A percentile compares a stretch with the other conserved stretches of the same genome.
Evolutionary conservation across 2,329 filamentous ascomycete genomes (phyloP).

Genomic region (Alternaria arborescens): DNA sequence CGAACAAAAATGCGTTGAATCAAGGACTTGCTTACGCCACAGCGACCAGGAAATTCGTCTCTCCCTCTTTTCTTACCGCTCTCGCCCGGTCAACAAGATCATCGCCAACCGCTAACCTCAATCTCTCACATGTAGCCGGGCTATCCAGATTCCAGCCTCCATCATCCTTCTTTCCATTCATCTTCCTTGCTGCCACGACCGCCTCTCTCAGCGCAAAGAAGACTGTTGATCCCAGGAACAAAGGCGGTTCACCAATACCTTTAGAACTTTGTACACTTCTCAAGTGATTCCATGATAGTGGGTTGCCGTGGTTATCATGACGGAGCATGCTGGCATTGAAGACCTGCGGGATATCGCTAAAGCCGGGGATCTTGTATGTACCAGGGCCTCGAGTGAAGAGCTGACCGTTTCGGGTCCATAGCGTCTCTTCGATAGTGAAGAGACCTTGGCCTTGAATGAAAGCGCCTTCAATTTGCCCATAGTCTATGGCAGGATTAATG

Average conservation of each 20-base stretch:
- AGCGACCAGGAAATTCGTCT: constrained; percentile 54
- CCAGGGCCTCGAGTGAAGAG: constrained; percentile 70
- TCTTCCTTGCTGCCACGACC: constrained; percentile 73
- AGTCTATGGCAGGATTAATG: constrained; percentile 81
- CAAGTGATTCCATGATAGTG: constrained; percentile 80
- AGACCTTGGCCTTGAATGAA: constrained; percentile 81
- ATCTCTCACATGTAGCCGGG: constrained; percentile 83
- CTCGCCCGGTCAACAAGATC: constrained; percentile 76
- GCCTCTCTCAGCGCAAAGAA: constrained; percentile 90
- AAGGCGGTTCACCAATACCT: constrained; percentile 75
- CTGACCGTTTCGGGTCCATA: constrained; percentile 72
- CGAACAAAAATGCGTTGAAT: not conserved
- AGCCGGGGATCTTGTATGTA: constrained; percentile 88
- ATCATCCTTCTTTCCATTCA: constrained; percentile 37
- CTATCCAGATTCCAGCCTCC: constrained; percentile 71
- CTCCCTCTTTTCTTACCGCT: constrained; percentile 74
- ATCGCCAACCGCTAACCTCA: constrained; percentile 79
- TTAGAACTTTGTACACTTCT: constrained; percentile 83
- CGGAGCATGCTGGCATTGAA: constrained; percentile 86
- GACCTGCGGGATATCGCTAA: constrained; percentile 83
- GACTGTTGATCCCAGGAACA: constrained; percentile 82
- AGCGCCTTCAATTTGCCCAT: constrained; percentile 82
- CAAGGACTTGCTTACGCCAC: constrained; percentile 28
- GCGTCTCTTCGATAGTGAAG: constrained; percentile 77
- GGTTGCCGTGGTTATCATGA: constrained; percentile 59